Percentiles rank a stretch among this genome's conserved stretches.
Evolutionary conservation across 352 stramenopile genomes (phyloP).

Genomic region (Globisporangium carolinianum): DNA sequence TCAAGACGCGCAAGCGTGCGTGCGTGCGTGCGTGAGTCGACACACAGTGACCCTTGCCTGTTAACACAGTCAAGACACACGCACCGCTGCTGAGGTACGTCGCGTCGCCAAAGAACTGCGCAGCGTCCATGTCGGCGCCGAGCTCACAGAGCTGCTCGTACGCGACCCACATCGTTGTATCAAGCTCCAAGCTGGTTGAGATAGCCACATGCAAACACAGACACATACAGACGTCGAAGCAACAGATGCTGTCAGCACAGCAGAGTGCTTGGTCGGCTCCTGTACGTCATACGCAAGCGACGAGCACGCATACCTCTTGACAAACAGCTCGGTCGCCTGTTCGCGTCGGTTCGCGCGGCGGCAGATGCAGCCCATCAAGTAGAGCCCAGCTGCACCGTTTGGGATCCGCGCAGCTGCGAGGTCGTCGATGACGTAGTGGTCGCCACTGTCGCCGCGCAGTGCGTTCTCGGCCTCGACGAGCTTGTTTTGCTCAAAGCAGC

Average conservation of each 20-base stretch:
- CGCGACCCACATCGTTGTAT: constrained; percentile 89
- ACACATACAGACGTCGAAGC: background rate
- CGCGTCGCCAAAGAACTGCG: constrained; percentile 49
- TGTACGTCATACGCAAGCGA: background rate
- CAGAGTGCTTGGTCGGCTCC: too few species aligned
- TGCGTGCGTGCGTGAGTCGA: background rate
- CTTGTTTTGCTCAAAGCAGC: constrained; percentile 65
- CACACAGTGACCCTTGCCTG: background rate
- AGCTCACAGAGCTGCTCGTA: constrained; percentile 93
- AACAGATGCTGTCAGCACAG: too few species aligned
- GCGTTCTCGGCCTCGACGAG: constrained; percentile 88
- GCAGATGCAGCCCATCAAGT: constrained; percentile 90
- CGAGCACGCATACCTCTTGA: constrained; percentile 44
- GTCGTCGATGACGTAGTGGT: constrained; percentile 14
- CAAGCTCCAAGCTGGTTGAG: constrained; percentile 72
- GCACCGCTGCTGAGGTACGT: constrained; percentile 34
- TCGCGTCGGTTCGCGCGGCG: constrained; percentile 82
- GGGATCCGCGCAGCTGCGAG: constrained; percentile 40
- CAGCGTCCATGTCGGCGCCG: constrained; percentile 62
- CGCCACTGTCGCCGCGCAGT: constrained; percentile 47
- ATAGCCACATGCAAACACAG: constrained; percentile 1
- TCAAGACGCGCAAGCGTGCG: background rate
- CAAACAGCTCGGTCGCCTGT: constrained; percentile 88
- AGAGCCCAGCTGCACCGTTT: constrained; percentile 88
- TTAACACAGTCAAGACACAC: background rate